Base-by-base conservation (phyloP, 2,329 filamentous ascomycete genomes). In the Thermothelomyces thermophilus region DNA sequence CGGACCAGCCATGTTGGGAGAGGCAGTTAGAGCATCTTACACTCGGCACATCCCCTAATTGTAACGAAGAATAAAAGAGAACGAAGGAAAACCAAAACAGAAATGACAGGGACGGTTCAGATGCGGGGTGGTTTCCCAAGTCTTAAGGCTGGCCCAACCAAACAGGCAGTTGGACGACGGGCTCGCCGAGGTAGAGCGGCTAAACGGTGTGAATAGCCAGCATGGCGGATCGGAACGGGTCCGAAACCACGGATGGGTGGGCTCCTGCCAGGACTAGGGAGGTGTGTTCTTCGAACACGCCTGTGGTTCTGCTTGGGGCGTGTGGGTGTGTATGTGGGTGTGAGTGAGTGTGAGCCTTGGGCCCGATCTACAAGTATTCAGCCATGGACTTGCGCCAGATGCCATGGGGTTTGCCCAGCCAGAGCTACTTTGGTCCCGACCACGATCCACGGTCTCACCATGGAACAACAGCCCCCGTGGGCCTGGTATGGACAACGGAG, bases 241-340 rank as follows among this genome's bases (percentile, higher is more conserved):
- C 57, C 55, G 58, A 61, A 60, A 57, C 58, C 41, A 39, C 50
- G 44, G 57, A 59, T 51, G 35, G 45, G 53, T 55, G 33, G 33
- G 24, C 24, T 58, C 55, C 30, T 56, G 56, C 56, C 55, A 58
- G 51, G 49, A 22, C 22, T n/a, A 50, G 16, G 33, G 13, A 39
- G 36, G 41, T 51, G 20, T 58, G 58, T 56, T 57, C 55, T 56
- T 50, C 51, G 56, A 46, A n/a, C 50, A 42, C 42, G 30, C 26
- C 5, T 43, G 34, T 28, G 35, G 37, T 22, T 30, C n/a, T 26
- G 16, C 24, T 22, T 42, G 49, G 26, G 28, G 34, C 9, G 9
- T n/a, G 19, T n/a, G n/a, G n/a, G n/a, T n/a, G n/a, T n/a, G n/a
- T n/a, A n/a, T n/a, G n/a, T n/a, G n/a, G n/a, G n/a, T n/a, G n/a